phyloP scores from a whole-genome alignment of 164 flowering plant species.

The Vitis rotundifolia region DNA sequence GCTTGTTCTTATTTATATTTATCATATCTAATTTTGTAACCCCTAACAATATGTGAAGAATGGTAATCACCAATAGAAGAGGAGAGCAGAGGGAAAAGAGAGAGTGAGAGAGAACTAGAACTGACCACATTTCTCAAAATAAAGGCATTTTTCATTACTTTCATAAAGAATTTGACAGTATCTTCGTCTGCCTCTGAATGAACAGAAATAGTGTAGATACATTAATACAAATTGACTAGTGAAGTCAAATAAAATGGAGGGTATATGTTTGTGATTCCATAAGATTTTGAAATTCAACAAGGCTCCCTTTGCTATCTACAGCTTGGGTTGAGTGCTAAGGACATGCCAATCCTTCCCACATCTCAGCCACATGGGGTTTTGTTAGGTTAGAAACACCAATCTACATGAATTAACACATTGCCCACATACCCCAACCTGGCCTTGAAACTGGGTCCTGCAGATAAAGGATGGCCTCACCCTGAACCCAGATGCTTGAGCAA shows the following conservation, averaged over 20 bases:
- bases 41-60: background rate
- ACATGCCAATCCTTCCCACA: background rate
- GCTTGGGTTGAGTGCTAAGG: background rate
- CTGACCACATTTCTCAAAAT: background rate
- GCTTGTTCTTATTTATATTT: too few species aligned
- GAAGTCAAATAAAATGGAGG: background rate
- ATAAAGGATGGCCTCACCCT: constrained; percentile 11
- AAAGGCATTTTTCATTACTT: constrained; percentile 1
- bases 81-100: background rate
- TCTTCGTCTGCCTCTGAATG: constrained; percentile 2
- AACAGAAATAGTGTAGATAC: background rate
- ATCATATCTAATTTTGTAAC: too few species aligned
- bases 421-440: constrained; percentile 13
- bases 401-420: constrained; percentile 20
- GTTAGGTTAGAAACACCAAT: constrained; percentile 16
- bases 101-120: background rate
- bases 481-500: constrained; percentile 1
- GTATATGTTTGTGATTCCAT: too few species aligned
- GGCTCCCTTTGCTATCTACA: background rate
- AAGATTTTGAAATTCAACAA: background rate
- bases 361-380: background rate
- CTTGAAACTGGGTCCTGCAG: constrained; percentile 18
- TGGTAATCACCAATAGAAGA: background rate
- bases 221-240: background rate
- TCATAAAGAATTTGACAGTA: constrained; percentile 1